These are phyloP conservation scores for Vanderwaltozyma yarrowii DNA, from an alignment of 805 yeast genomes.

Conservation along the genomic window DNA sequence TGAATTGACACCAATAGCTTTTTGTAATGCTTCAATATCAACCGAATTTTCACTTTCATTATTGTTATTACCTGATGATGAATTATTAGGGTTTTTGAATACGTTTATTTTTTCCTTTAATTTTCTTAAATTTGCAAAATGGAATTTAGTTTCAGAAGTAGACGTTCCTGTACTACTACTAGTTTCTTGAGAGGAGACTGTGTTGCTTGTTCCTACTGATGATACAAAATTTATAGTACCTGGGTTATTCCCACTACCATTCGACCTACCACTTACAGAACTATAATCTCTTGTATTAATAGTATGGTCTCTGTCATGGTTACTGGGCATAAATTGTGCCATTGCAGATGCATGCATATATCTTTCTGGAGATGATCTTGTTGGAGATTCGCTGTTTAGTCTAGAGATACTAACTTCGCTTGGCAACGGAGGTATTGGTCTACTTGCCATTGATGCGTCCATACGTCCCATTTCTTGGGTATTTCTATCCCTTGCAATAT, in stretches of 20 bases:
- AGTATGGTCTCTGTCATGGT: background rate
- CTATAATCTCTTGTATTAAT: background rate
- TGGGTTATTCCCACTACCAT: background rate
- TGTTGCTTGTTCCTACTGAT: constrained; percentile 18
- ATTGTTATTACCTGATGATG: constrained; percentile 5
- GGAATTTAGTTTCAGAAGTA: constrained; percentile 25
- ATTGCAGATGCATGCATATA: constrained; percentile 23
- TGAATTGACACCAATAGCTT: constrained; percentile 27
- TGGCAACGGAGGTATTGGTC: constrained; percentile 28
- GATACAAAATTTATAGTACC: constrained; percentile 10
- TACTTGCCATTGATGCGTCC: constrained; percentile 20
- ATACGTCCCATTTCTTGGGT: constrained; percentile 10
- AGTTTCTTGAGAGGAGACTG: constrained; percentile 16
- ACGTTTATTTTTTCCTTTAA: constrained; percentile 27
- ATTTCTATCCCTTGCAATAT: constrained; percentile 4
- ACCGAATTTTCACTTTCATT: constrained; percentile 13
- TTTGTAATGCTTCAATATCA: constrained; percentile 29
- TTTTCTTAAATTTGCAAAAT: constrained; percentile 28
- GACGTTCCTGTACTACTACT: constrained; percentile 16
- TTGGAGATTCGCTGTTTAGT: background rate
- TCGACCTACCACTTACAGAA: background rate
- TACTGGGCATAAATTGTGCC: constrained; percentile 20
- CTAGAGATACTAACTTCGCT: constrained; percentile 6
- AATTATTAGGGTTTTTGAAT: constrained; percentile 23
- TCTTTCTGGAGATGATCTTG: background rate